Evolutionary conservation across 176 grass and related monocot species (phyloP), one percentile per base, ranked within the genome.

Genomic region (Guadua angustifolia): DNA sequence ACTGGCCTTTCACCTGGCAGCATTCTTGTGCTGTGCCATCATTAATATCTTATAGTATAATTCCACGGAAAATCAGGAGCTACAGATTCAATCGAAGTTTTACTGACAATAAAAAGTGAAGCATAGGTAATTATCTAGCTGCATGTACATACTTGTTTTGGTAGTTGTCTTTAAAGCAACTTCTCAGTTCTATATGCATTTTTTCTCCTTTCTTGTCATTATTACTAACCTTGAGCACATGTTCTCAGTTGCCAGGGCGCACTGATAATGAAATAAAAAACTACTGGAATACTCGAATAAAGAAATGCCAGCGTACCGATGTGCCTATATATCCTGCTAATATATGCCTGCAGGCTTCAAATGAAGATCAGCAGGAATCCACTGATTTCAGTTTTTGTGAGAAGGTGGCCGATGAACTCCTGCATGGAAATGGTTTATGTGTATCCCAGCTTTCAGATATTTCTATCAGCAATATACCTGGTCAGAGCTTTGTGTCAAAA

Each of bases 201-300:
- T 18, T 40, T 68, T 79, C 39, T 86, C 32, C 19, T 77, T 10
- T 61, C 64, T 75, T 71, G 47, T 62, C 63, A 14, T 52, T 85
- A 11, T 13, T 59, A 32, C 71, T 86, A 75, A 89, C 69, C 71
- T 74, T 79, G 66, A 74, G 9, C 66, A 53, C 60, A 63, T 77
- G 77, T 90, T 88, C n/a, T 73, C 91, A 99, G 93, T 85, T 99
- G 73, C 91, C 93, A 81, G 96, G 96, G 58, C 89, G 93, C 73
- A 99, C 96, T 66, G 96, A 95, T 82, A 99, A 99, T 94, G 96
- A 99, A 79, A 99, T 99, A 86, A 99, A 99, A 50, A 99, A 99
- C 89, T 95, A 91, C 57, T 99, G 96, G 96, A 99, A 99, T 50
- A 99, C 96, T 81, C 85, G 96, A 71, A 89, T 87, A 78, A 99